Evolutionary conservation across 495 filamentous ascomycete species (phyloP), one percentile per base, ranked within the genome.

Genomic region (Neurospora sublineolata): DNA sequence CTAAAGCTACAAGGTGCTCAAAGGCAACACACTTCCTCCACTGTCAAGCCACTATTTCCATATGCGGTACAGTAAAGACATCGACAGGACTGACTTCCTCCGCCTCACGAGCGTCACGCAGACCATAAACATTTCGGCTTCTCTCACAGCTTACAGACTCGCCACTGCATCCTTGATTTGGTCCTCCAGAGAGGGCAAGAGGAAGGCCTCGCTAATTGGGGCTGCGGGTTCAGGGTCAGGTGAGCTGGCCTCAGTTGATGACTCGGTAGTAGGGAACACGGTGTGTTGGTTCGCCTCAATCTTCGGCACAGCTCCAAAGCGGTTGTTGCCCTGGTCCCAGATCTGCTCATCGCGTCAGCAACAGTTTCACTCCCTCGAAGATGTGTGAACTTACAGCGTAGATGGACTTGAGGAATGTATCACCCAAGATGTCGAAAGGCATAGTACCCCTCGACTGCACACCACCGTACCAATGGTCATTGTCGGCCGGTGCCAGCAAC

Each of bases 391-490:
- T 86, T 79, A 92, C 89, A 71, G 89, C 89, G 78, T 93, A 93
- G 68, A 92, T 82, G n/a, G 85, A 87, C 84, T 92, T 92, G 79
- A 94, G 79, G 77, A 91, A 93, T 2, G 87, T 88, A 76, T 89
- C 89, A 27, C 92, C 92, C 23, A 93, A 81, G 69, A 94, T 91
- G 77, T 94, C 91, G 73, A 93, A 89, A 11, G 83, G 79, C 81
- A 88, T 83, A 70, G 80, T 77, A 14, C 92, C 92, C 41, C 91
- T 84, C 20, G 86, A 89, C 82, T 94, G 92, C 58, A 94, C 89
- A 8, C 91, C 91, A 16, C 91, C 92, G 77, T 92, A 94, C 72
- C 86, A 83, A 78, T 86, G 85, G 18, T 77, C 71, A 41, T 86
- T 79, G 42, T 87, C 88, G 5, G 86, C 88, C 41, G 84, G 80